Conservation (phyloP, 2,329 filamentous ascomycete species). For the Sclerotinia sclerotiorum region DNA sequence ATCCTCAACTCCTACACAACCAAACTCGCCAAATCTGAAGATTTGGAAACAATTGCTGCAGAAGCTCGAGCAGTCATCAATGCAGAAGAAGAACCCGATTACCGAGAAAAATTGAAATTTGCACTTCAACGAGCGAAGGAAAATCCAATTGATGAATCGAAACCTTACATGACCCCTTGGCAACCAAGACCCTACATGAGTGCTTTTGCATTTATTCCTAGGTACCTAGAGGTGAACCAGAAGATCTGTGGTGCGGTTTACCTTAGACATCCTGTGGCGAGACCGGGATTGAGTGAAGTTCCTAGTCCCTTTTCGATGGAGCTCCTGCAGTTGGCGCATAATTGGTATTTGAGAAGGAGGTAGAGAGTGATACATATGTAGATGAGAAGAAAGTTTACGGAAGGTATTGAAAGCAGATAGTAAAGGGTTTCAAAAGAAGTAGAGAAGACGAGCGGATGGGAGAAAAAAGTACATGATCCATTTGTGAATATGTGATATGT, state of each 20-base stretch:
- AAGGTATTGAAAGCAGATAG: neutral
- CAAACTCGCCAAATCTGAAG: constrained; percentile 9
- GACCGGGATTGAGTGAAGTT: constrained; percentile 76
- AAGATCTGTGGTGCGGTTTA: constrained; percentile 96
- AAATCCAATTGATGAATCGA: constrained; percentile 73
- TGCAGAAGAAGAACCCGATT: constrained; percentile 23
- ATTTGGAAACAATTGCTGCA: neutral
- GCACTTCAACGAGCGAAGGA: constrained; percentile 49
- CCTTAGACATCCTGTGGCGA: constrained; percentile 86
- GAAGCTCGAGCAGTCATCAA: constrained; percentile 27
- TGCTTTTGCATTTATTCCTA: constrained; percentile 90
- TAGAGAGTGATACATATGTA: constrained; percentile 29
- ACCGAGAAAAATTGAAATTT: constrained; percentile 26
- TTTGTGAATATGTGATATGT: constrained; percentile 29
- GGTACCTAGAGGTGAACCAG: constrained; percentile 97
- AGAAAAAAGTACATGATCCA: constrained; percentile 5
- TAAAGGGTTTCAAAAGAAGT: neutral
- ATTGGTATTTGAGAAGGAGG: constrained; percentile 74
- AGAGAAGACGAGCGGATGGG: neutral
- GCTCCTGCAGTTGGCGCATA: constrained; percentile 79
- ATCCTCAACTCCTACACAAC: constrained; percentile 6
- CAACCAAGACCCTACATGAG: constrained; percentile 80
- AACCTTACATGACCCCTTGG: constrained; percentile 93
- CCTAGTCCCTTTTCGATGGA: constrained; percentile 75
- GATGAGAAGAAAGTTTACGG: too few relatives aligned